A percentile compares a stretch with the other conserved stretches of the same genome.
Conservation (phyloP, 192 early-diverging fungal species). For the Entomortierella chlamydospora region DNA sequence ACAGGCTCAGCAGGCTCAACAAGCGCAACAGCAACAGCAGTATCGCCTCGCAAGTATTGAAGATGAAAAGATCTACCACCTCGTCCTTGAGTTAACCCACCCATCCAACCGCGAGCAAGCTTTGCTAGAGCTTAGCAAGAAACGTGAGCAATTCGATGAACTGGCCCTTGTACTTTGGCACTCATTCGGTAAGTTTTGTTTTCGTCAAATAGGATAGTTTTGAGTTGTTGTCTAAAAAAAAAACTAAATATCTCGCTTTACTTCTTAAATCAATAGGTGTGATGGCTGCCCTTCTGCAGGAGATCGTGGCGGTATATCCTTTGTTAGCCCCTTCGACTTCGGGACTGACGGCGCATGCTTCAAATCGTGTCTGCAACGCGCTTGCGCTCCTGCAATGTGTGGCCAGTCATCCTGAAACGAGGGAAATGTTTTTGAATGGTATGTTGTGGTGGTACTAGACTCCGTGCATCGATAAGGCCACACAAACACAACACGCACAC, state of each 20-base stretch:
- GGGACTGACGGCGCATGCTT: constrained; percentile 86
- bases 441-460: too few species aligned
- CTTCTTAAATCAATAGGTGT: constrained; percentile 67
- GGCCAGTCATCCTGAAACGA: constrained; percentile 93
- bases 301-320: constrained; percentile 97
- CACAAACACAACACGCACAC: too few species aligned
- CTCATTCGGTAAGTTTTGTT: constrained; percentile 17
- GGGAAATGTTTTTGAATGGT: constrained; percentile 85
- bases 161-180: constrained; percentile 98
- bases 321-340: constrained; percentile 88
- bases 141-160: constrained; percentile 95
- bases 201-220: not conserved
- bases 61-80: constrained; percentile 89
- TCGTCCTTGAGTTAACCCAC: constrained; percentile 89
- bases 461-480: too few species aligned
- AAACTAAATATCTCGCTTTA: too few species aligned
- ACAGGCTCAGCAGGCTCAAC: constrained; percentile 27
- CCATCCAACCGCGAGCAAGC: constrained; percentile 86
- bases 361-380: constrained; percentile 97
- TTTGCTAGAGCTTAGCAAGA: constrained; percentile 92
- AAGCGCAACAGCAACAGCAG: constrained; percentile 57
- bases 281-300: constrained; percentile 94
- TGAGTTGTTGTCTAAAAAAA: too few species aligned
- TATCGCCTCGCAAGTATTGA: constrained; percentile 60
- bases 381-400: constrained; percentile 96